Conservation (phyloP, 805 yeast genomes). For the Hanseniaspora clermontiae region DNA sequence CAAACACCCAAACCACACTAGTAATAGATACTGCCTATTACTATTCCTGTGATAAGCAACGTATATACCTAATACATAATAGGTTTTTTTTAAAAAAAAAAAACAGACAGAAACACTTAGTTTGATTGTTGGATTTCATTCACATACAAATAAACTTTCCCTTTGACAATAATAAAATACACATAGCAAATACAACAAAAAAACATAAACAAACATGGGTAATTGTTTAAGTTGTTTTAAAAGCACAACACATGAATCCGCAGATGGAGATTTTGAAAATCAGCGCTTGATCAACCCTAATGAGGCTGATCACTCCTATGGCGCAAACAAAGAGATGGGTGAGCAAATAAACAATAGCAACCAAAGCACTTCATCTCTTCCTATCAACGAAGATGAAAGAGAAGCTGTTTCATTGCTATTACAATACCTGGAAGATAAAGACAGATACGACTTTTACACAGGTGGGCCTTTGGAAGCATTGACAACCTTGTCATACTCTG, state of each 20-base stretch:
- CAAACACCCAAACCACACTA: background rate
- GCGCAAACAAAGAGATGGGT: slow-evolving; percentile 27
- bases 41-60: background rate
- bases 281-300: background rate
- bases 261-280: background rate
- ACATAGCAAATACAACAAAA: background rate
- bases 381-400: slow-evolving; percentile 91
- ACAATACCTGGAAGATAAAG: slow-evolving; percentile 71
- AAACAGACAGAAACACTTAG: no score
- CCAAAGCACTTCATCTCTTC: slow-evolving; percentile 31
- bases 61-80: background rate
- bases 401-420: slow-evolving; percentile 87
- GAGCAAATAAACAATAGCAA: slow-evolving; percentile 27
- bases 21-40: background rate
- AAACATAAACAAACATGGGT: slow-evolving; percentile 32
- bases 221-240: slow-evolving; percentile 38
- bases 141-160: no score
- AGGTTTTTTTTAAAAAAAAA: no score
- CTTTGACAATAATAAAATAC: no score
- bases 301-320: background rate
- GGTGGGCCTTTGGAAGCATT: slow-evolving; percentile 72
- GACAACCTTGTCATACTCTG: slow-evolving; percentile 85
- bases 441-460: slow-evolving; percentile 74
- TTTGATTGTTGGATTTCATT: no score
- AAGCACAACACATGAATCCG: slow-evolving; percentile 7